These are phyloP conservation scores for Ampelocalamus luodianensis DNA, from an alignment of 176 grass and related monocot species.

Conservation along the genomic window DNA sequence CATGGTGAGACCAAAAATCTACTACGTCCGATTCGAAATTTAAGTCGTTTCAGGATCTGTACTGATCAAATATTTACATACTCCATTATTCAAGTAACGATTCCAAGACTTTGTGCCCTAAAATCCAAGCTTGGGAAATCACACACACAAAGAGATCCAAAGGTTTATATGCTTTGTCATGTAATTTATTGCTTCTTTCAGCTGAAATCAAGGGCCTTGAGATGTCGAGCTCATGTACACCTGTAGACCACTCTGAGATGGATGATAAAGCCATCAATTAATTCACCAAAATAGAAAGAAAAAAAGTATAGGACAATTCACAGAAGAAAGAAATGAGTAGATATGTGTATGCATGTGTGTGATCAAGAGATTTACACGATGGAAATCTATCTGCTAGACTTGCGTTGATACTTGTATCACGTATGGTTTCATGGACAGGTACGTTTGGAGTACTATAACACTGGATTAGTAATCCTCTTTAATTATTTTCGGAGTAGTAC, in stretches of 20 bases:
- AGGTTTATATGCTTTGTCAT: too few relatives aligned
- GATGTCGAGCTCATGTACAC: conserved; percentile 21
- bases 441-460: not conserved
- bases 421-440: not conserved
- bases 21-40: too few relatives aligned
- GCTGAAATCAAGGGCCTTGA: conserved; percentile 19
- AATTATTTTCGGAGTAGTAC: not conserved
- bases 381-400: not conserved
- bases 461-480: not conserved
- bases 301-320: not conserved
- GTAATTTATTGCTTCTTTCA: not conserved
- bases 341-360: not conserved
- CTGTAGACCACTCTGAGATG: conserved; percentile 20
- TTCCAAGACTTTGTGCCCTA: conserved; percentile 14
- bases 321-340: not conserved
- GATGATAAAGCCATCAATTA: not conserved
- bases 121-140: conserved; percentile 4
- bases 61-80: too few relatives aligned
- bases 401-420: not conserved
- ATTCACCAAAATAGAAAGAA: not conserved
- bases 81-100: not conserved
- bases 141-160: too few relatives aligned
- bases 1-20: too few relatives aligned
- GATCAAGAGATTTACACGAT: conserved; percentile 30
- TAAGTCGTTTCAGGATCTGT: too few relatives aligned